Evolutionary conservation across 1,139 yeast species (phyloP).

Genomic region (Hansenula sp.): DNA sequence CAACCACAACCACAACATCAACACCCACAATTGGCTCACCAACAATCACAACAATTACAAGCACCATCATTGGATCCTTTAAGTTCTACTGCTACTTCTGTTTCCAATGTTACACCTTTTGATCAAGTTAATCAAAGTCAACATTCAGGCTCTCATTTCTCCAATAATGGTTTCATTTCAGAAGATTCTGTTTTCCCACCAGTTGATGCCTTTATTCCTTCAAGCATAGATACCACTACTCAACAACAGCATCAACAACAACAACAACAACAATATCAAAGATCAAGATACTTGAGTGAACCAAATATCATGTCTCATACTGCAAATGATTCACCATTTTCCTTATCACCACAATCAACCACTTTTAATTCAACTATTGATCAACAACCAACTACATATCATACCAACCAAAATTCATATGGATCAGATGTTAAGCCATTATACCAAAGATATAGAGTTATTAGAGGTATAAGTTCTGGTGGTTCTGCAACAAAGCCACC

Average conservation of each 20-base stretch:
- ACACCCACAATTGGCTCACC: neutral
- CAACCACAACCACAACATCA: neutral
- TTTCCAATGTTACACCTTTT: neutral
- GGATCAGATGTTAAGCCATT: constrained; percentile 1
- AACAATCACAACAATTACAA: too few species aligned
- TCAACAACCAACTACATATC: constrained; percentile 3
- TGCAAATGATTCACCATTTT: constrained; percentile 10
- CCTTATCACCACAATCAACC: constrained; percentile 14
- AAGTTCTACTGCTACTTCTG: neutral
- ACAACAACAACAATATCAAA: constrained; percentile 5
- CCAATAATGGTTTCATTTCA: neutral
- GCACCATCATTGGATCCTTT: neutral
- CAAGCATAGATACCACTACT: constrained; percentile 1
- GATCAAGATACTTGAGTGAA: constrained; percentile 12
- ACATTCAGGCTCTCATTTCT: neutral
- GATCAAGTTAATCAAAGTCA: neutral
- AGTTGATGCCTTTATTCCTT: constrained; percentile 7
- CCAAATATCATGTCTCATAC: constrained; percentile 9
- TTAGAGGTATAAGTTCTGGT: constrained; percentile 57
- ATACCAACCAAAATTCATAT: constrained; percentile 6
- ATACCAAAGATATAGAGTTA: constrained; percentile 35
- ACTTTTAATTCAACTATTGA: constrained; percentile 4
- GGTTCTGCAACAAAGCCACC: constrained; percentile 57
- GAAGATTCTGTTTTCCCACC: constrained; percentile 4
- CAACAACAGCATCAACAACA: constrained; percentile 1